phyloP scores from a whole-genome alignment of 2,329 filamentous ascomycete species.

The Lecanicillium sp. region DNA sequence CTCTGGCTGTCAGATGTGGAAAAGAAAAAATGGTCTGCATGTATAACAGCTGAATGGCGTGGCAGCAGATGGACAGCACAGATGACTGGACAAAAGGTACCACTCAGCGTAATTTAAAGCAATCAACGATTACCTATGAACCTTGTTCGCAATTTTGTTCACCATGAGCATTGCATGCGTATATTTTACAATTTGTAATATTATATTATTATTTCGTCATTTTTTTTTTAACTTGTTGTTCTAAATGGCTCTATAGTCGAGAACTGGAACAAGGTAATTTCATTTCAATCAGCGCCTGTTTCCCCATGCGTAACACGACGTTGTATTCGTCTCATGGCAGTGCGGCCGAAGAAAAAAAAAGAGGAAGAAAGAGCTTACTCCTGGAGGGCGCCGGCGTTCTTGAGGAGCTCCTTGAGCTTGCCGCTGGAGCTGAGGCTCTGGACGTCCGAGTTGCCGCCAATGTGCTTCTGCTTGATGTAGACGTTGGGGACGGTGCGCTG shows the following conservation, averaged over 20 bases:
- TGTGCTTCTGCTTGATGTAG: slow-evolving; percentile 85
- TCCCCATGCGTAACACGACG: background rate
- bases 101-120: too few relatives aligned
- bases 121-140: too few relatives aligned
- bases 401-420: slow-evolving; percentile 33
- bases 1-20: too few relatives aligned
- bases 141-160: too few relatives aligned
- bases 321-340: background rate
- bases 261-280: slow-evolving; percentile 3
- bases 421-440: slow-evolving; percentile 44
- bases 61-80: too few relatives aligned
- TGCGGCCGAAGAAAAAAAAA: slow-evolving; percentile 7
- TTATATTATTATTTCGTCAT: too few relatives aligned
- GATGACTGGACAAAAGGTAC: too few relatives aligned
- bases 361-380: slow-evolving; percentile 24
- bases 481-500: slow-evolving; percentile 94
- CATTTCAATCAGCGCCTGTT: background rate
- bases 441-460: slow-evolving; percentile 92
- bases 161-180: too few relatives aligned
- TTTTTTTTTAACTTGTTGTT: too few relatives aligned
- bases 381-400: slow-evolving; percentile 33
- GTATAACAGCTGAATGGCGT: too few relatives aligned
- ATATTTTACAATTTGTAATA: too few relatives aligned
- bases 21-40: too few relatives aligned
- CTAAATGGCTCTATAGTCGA: slow-evolving; percentile 5